phyloP scores from a whole-genome alignment of 2,329 filamentous ascomycete genomes.

The Alternaria ventricosa region DNA sequence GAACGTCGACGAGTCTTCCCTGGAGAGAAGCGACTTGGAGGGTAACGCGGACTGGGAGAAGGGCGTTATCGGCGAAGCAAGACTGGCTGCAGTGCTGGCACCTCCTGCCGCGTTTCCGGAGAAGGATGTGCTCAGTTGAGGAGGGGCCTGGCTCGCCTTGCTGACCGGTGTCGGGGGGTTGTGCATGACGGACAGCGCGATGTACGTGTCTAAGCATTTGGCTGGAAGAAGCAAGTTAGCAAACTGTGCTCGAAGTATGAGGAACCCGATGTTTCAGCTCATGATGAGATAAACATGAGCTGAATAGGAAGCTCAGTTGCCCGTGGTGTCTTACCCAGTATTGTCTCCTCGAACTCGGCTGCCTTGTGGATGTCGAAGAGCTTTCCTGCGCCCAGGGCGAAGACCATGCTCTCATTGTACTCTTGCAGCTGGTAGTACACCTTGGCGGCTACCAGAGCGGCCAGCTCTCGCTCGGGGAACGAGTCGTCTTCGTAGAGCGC shows the following conservation, averaged over 20 bases:
- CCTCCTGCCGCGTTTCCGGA: slow-evolving; percentile 69
- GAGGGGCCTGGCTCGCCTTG: slow-evolving; percentile 59
- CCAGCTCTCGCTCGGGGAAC: slow-evolving; percentile 92
- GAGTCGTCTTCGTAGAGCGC: slow-evolving; percentile 95
- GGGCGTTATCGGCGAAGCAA: slow-evolving; percentile 88
- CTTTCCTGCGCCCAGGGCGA: slow-evolving; percentile 92
- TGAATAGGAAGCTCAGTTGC: background rate
- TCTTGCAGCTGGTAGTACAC: slow-evolving; percentile 99
- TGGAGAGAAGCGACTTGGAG: slow-evolving; percentile 92
- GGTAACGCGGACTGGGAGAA: slow-evolving; percentile 94
- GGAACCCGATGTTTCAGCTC: background rate
- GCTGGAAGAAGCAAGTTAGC: slow-evolving; percentile 54
- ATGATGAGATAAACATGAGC: background rate
- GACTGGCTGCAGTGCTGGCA: slow-evolving; percentile 67
- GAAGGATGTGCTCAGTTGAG: slow-evolving; percentile 83
- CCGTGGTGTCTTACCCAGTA: slow-evolving; percentile 69
- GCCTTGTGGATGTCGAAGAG: slow-evolving; percentile 91
- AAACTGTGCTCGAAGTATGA: background rate
- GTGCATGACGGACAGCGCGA: slow-evolving; percentile 73
- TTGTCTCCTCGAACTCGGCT: slow-evolving; percentile 97
- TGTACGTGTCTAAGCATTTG: slow-evolving; percentile 98
- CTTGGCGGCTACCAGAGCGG: slow-evolving; percentile 93
- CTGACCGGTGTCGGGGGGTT: slow-evolving; percentile 59
- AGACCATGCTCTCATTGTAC: slow-evolving; percentile 99
- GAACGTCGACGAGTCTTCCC: slow-evolving; percentile 71